These are phyloP conservation scores for Hevea brasiliensis DNA, from an alignment of 345 rosid species.

Conservation along the genomic window DNA sequence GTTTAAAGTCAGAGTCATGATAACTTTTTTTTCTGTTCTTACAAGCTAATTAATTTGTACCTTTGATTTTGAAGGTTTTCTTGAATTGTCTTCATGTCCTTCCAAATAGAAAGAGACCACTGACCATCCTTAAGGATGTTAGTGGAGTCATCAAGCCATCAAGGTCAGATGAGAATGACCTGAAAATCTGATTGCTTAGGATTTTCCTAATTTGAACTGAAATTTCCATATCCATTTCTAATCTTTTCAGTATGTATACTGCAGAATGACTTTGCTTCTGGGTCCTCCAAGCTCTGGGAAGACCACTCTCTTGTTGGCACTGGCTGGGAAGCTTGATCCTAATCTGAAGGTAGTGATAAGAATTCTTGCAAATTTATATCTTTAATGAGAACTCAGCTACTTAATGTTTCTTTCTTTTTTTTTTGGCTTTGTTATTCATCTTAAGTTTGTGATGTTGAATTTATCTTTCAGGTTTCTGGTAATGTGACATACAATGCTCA, in stretches of 20 bases:
- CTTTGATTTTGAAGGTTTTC: slow-evolving; percentile 21
- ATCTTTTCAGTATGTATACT: slow-evolving; percentile 2
- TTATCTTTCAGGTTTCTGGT: slow-evolving; percentile 49
- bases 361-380: background rate
- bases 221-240: background rate
- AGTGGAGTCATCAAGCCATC: slow-evolving; percentile 77
- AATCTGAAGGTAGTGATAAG: slow-evolving; percentile 47
- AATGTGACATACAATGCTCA: slow-evolving; percentile 64
- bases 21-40: background rate
- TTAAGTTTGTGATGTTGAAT: background rate
- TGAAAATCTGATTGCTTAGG: slow-evolving; percentile 2
- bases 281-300: slow-evolving; percentile 92
- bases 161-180: slow-evolving; percentile 37
- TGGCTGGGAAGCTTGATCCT: slow-evolving; percentile 72
- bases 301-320: slow-evolving; percentile 70
- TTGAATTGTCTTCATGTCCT: slow-evolving; percentile 33
- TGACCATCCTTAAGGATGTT: slow-evolving; percentile 62
- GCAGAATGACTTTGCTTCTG: slow-evolving; percentile 71
- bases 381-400: background rate
- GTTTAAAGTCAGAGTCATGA: background rate
- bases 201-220: background rate
- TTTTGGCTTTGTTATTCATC: background rate
- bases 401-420: background rate
- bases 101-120: slow-evolving; percentile 50
- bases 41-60: background rate